A percentile compares a stretch with the other conserved stretches of the same genome.
Evolutionary conservation across 2,329 filamentous ascomycete species (phyloP).

Genomic region (Pleurostoma richardsiae): DNA sequence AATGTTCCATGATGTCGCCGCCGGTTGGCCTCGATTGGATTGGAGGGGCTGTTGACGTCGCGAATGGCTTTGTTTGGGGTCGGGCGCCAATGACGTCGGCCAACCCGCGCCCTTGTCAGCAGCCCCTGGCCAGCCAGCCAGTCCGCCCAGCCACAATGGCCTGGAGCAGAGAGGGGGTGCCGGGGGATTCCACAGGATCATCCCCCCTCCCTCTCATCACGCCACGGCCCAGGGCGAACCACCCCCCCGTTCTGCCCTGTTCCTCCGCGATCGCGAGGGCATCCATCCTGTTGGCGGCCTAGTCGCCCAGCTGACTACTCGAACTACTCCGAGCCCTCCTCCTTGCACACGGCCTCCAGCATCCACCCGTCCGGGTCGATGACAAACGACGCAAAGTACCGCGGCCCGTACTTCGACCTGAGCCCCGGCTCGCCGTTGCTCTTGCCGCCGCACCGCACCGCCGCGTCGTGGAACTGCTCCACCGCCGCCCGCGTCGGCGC

Average conservation of each 20-base stretch:
- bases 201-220: too few species aligned
- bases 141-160: too few species aligned
- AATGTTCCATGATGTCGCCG: background rate
- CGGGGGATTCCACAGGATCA: too few species aligned
- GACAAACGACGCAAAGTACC: slow-evolving; percentile 27
- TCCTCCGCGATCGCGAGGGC: too few species aligned
- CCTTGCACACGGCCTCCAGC: slow-evolving; percentile 24
- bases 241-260: too few species aligned
- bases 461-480: slow-evolving; percentile 20
- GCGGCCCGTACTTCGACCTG: slow-evolving; percentile 21
- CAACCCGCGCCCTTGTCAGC: too few species aligned
- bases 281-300: too few species aligned
- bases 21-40: slow-evolving; percentile 1
- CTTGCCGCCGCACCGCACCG: slow-evolving; percentile 18
- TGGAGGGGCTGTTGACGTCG: background rate
- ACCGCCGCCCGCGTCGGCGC: slow-evolving; percentile 20
- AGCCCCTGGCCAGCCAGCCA: too few species aligned
- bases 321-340: background rate
- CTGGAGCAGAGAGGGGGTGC: too few species aligned
- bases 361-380: slow-evolving; percentile 24
- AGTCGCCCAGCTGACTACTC: too few species aligned
- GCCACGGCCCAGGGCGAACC: too few species aligned
- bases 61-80: background rate
- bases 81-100: too few species aligned
- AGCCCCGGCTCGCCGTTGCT: slow-evolving; percentile 22